Percentiles rank a stretch among this genome's conserved stretches.
These are phyloP conservation scores for Penicillium carneum DNA, from an alignment of 2,329 filamentous ascomycete species.

Conservation along the genomic window DNA sequence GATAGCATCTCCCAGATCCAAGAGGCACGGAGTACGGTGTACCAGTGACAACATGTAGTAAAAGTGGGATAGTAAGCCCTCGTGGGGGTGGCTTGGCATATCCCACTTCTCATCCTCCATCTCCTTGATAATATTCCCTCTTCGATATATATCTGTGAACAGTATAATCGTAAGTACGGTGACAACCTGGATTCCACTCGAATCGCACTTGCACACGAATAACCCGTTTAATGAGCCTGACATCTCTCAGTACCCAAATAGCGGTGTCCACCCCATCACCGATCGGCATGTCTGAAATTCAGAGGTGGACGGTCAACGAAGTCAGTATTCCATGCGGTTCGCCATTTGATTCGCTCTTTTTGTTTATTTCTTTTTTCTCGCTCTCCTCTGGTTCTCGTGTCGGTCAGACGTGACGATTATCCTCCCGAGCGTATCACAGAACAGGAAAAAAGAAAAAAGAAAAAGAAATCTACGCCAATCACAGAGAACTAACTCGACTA, in stretches of 20 bases:
- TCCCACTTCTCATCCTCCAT: slow-evolving; percentile 2
- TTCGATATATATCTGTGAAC: background rate
- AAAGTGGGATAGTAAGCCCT: slow-evolving; percentile 3
- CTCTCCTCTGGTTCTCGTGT: slow-evolving; percentile 21
- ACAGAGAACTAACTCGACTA: slow-evolving; percentile 30
- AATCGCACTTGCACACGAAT: background rate
- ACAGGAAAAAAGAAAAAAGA: slow-evolving; percentile 6
- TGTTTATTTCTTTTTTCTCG: slow-evolving; percentile 9
- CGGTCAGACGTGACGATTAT: slow-evolving; percentile 26
- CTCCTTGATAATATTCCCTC: background rate
- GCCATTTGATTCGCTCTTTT: slow-evolving; percentile 19
- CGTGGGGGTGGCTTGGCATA: slow-evolving; percentile 12
- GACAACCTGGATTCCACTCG: background rate
- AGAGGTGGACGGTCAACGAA: slow-evolving; percentile 59
- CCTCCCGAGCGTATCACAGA: slow-evolving; percentile 8
- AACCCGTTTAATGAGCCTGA: slow-evolving; percentile 15
- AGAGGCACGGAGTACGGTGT: background rate
- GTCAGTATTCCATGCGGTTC: slow-evolving; percentile 35
- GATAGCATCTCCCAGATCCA: background rate
- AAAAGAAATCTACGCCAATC: slow-evolving; percentile 23
- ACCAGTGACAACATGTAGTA: too few species aligned
- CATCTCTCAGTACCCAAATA: slow-evolving; percentile 22
- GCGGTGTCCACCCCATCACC: slow-evolving; percentile 27
- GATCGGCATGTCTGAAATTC: slow-evolving; percentile 46
- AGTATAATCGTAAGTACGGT: background rate